Evolutionary conservation across 192 early-diverging fungal genomes (phyloP), one percentile per base, ranked within the genome.

Genomic region (Phycomyces blakesleeanus): DNA sequence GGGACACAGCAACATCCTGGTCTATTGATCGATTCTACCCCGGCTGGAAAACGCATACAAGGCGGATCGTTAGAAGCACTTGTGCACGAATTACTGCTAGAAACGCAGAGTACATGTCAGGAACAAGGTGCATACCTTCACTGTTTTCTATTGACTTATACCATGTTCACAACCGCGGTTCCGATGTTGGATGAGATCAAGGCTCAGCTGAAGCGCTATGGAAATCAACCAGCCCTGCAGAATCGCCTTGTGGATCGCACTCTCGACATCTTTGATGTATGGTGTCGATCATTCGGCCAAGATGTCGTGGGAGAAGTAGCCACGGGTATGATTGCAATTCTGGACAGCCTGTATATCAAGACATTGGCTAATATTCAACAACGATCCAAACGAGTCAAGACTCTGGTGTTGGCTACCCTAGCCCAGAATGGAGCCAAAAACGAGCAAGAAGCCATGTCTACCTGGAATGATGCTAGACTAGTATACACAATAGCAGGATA

Each of bases 51-150:
- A 27, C 38, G 52, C 50, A 50, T 72, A 63, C 53, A 82, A 76
- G 55, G 63, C 71, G 54, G 84, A 57, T 39, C 70, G 12, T 21
- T 76, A 16, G 59, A 57, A 27, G 83, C 84, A 1, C 67, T 89
- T 11, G 79, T 89, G 26, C 83, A 87, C 51, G 87, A 91, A 61
- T 67, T 90, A 57, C 52, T 91, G 12, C 80, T 84, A 50, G 51
- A 72, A 60, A 84, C 77, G 0, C 61, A 77, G 26, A 53, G 53
- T 12, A 25, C 39, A 21, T 4, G 20, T 12, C 12, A 14, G 12
- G 44, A 2, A 2, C 12, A 47, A 12, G 24, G 57, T 34, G 67
- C 71, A 8, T 74, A 73, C 15, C 41, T 75, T 15, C 40, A 64
- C 16, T 61, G 71, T 12, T 78, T 83, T 55, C 68, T 76, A 16